These are phyloP conservation scores for Euryodendron excelsum DNA, from an alignment of 148 eudicot genomes.

Conservation along the genomic window DNA sequence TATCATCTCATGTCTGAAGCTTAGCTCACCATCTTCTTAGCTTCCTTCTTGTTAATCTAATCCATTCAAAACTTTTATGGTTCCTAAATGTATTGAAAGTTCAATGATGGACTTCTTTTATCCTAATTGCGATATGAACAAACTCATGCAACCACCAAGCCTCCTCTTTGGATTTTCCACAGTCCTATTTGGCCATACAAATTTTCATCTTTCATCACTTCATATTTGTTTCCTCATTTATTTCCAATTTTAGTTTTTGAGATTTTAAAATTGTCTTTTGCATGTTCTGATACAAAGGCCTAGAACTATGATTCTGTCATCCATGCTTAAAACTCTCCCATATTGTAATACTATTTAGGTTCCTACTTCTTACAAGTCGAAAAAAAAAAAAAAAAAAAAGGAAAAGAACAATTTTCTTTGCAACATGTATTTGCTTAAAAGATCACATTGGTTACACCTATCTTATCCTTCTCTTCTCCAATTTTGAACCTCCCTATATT, in stretches of 20 bases:
- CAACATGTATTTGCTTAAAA: background rate
- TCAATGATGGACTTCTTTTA: background rate
- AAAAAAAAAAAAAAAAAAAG: background rate
- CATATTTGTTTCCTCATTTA: background rate
- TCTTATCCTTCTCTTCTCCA: background rate
- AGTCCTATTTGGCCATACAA: background rate
- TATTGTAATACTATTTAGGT: background rate
- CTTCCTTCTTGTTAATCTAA: background rate
- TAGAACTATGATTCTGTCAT: background rate
- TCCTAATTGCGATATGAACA: background rate
- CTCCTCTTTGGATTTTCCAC: background rate
- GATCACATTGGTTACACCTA: too few relatives aligned
- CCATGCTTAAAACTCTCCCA: background rate
- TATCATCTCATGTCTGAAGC: background rate
- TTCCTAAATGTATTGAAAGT: background rate
- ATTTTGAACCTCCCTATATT: background rate
- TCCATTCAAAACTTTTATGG: background rate
- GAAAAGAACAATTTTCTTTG: background rate
- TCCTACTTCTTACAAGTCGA: background rate
- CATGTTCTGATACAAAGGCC: background rate
- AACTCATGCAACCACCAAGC: background rate
- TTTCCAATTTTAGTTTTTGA: too few relatives aligned
- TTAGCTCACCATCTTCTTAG: background rate
- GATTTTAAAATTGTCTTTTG: too few relatives aligned
- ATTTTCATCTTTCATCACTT: background rate